A percentile compares a stretch with the other conserved stretches of the same genome.
These are phyloP conservation scores for Xylaria sp. DNA, from an alignment of 2,329 filamentous ascomycete genomes.

Conservation along the genomic window DNA sequence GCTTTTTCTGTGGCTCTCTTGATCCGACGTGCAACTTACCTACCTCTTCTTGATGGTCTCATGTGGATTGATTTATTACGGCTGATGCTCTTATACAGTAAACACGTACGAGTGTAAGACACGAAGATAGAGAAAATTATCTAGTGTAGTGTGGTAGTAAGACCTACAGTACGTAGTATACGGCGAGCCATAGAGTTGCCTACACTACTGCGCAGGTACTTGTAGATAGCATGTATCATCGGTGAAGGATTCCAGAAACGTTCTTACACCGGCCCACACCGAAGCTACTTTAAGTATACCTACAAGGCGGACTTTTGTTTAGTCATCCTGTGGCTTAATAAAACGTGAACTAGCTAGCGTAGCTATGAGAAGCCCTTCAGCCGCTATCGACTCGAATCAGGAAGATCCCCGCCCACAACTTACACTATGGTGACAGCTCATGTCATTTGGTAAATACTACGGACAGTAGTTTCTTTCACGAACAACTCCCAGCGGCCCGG, in stretches of 20 bases:
- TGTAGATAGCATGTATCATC: slow-evolving; percentile 7
- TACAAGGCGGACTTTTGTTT: slow-evolving; percentile 1
- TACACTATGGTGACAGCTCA: slow-evolving; percentile 5
- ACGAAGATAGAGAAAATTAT: neutral
- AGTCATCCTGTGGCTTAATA: slow-evolving; percentile 21
- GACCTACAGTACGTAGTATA: neutral
- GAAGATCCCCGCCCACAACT: neutral
- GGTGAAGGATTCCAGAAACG: slow-evolving; percentile 15
- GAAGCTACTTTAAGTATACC: too few species aligned
- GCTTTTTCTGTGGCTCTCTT: neutral
- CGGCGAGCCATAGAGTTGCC: neutral
- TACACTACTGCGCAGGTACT: neutral
- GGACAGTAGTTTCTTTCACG: slow-evolving; percentile 6
- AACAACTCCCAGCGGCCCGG: neutral
- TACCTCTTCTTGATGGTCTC: neutral
- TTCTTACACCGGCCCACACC: slow-evolving; percentile 3
- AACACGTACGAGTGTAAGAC: neutral
- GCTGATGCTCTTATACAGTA: neutral
- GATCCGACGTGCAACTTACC: neutral
- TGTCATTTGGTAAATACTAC: neutral
- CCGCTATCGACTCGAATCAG: slow-evolving; percentile 18
- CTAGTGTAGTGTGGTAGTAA: neutral
- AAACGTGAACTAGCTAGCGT: slow-evolving; percentile 16
- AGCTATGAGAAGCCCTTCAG: neutral
- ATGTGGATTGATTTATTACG: neutral